Base-by-base conservation (phyloP, 2,329 filamentous ascomycete species). In the Penicillium sp. region DNA sequence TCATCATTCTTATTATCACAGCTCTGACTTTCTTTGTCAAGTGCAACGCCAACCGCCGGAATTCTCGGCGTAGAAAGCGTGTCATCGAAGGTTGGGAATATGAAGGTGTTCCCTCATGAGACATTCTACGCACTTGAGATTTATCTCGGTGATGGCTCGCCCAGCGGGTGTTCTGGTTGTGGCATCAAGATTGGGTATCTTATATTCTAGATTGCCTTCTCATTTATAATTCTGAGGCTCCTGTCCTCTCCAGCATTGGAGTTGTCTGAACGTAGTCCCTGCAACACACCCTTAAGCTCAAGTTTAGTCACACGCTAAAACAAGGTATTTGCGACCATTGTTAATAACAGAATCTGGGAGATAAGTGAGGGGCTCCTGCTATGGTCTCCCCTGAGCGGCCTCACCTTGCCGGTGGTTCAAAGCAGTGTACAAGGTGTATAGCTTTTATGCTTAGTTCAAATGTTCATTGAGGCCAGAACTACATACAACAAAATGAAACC, bases 11-110 rank as follows among this genome's bases (percentile, higher is more conserved):
- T 42, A 69, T 83, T 17, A 64, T 83, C n/a, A 75, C 79, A 0
- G 77, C 75, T 0, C 62, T 84, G 60, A 84, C 80, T 0, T 63
- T 83, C 12, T 80, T 84, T 55, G 76, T 81, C 43, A 85, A 85
- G 60, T 82, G 79, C 60, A 81, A 80, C 53, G 75, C 79, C 4
- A 83, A 84, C 63, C 65, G 81, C 52, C 72, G 73, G 37, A 76
- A 75, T 56, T 76, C 72, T 40, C 71, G 75, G 54, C 72, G 74
- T 41, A 70, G 72, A 24, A 75, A 73, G 59, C 74, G 76, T 58
- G 71, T 78, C 42, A 70, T 72, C 52, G 65, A 71, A 46, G 79
- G 79, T 2, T 82, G 80, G 76, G 79, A 84, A 58, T 85, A 85
- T 69, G 83, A 85, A 62, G 83, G 83, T 15, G 81, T 86, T 44